Percentiles rank a stretch among this genome's conserved stretches.
Evolutionary conservation across 805 yeast genomes (phyloP).

Genomic region (Wickerhamomyces xylosicus): DNA sequence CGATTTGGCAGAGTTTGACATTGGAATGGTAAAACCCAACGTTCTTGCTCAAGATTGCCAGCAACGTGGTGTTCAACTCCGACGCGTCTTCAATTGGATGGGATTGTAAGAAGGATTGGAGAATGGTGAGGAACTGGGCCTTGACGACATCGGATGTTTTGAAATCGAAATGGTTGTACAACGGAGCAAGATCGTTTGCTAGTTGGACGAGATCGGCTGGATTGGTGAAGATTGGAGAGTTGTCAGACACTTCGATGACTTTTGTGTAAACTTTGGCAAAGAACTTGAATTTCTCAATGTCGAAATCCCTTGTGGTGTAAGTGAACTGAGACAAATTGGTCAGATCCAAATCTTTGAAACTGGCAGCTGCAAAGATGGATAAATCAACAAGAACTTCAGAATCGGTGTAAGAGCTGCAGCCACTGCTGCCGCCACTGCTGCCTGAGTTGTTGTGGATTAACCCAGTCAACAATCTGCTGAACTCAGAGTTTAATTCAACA

Average conservation of each 20-base stretch:
- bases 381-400: constrained; percentile 15
- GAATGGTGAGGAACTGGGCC: constrained; percentile 18
- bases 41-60: background rate
- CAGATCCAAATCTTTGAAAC: constrained; percentile 19
- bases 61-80: background rate
- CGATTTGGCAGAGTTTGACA: constrained; percentile 7
- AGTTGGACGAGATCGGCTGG: constrained; percentile 11
- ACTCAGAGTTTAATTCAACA: constrained; percentile 5
- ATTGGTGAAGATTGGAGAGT: constrained; percentile 3
- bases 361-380: constrained; percentile 15
- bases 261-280: constrained; percentile 17
- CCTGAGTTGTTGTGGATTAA: constrained; percentile 11
- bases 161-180: constrained; percentile 9
- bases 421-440: constrained; percentile 11
- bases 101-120: constrained; percentile 12
- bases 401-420: constrained; percentile 12
- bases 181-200: background rate
- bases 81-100: constrained; percentile 6
- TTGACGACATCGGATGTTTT: constrained; percentile 21
- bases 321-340: constrained; percentile 10
- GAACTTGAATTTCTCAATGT: constrained; percentile 19
- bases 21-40: constrained; percentile 8
- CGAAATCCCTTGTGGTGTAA: constrained; percentile 7
- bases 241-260: constrained; percentile 8
- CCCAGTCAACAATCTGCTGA: constrained; percentile 17